Base-by-base conservation (phyloP, 805 yeast genomes). In the Teunomyces kruisii region DNA sequence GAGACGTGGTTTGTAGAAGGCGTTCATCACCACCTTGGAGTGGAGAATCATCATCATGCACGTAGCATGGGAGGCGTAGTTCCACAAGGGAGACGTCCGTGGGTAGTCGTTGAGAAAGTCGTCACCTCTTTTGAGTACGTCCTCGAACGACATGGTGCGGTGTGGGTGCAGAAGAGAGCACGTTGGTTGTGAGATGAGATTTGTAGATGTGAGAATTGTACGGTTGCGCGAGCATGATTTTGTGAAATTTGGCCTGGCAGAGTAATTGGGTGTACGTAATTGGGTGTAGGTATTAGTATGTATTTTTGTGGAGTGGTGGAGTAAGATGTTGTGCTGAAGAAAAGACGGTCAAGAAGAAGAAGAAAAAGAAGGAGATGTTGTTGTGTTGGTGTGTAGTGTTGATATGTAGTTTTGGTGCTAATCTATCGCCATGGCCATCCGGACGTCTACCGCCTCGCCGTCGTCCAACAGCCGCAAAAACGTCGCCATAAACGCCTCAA, bases 91-190 rank as follows among this genome's bases (percentile, higher is more conserved):
- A 0, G 80, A 62, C 0, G 70, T 63, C 35, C 91, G 69, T 0
- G 95, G 91, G 52, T 81, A 84, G 33, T 79, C 76, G 2, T 65
- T 49, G 14, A 89, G 75, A 57, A 84, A 83, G 24, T 82, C 86
- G 50, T 84, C 87, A 4, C 96, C 97, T 46, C 90, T 68, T 50
- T 76, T 68, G 40, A 86, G 64, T 22, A 87, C 94, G 52, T 78
- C 83, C 33, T 79, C 79, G 50, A 80, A 78, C 0, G 92, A 84
- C 94, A 86, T 86, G 46, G 48, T 31, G 36, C 16, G 13, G 5
- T 9, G 12, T 9, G 15, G n/a, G 29, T 17, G 7, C 6, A 14
- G 43, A 26, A 38, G 40, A 17, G 17, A n/a, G 35, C 8, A 19
- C 16, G 19, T 24, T 19, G 22, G 22, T 10, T 17, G 32, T 6